Evolutionary conservation across 176 grass and related monocot species (phyloP).

Genomic region (Zoysia pacifica): DNA sequence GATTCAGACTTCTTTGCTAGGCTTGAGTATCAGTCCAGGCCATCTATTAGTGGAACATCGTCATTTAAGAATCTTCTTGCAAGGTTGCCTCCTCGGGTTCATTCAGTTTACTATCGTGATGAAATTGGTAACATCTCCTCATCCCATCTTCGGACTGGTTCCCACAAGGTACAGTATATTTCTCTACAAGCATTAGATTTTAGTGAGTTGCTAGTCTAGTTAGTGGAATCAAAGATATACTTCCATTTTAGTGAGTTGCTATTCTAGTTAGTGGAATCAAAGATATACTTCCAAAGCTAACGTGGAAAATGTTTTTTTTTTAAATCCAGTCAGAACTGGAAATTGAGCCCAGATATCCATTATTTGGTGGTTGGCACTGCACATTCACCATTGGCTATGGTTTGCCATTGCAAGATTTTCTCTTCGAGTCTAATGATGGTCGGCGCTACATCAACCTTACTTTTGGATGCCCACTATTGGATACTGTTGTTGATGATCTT

Average conservation of each 20-base stretch:
- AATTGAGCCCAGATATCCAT: slow-evolving; percentile 95
- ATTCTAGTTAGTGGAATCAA: slow-evolving; percentile 23
- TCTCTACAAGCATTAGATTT: slow-evolving; percentile 17
- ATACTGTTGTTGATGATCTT: slow-evolving; percentile 78
- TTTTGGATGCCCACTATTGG: slow-evolving; percentile 77
- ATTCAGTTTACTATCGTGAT: slow-evolving; percentile 97
- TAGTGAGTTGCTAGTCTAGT: slow-evolving; percentile 29
- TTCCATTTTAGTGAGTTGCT: slow-evolving; percentile 15
- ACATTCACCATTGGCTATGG: slow-evolving; percentile 92
- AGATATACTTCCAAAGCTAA: slow-evolving; percentile 33
- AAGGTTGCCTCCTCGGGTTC: slow-evolving; percentile 76
- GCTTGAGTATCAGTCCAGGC: slow-evolving; percentile 88
- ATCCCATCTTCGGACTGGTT: slow-evolving; percentile 84
- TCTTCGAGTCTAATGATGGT: slow-evolving; percentile 72
- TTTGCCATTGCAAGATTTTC: slow-evolving; percentile 89
- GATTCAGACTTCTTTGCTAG: slow-evolving; percentile 48
- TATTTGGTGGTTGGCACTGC: slow-evolving; percentile 98
- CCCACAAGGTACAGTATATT: slow-evolving; percentile 59
- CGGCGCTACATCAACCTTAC: slow-evolving; percentile 74
- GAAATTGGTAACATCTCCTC: slow-evolving; percentile 98
- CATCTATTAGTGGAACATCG: slow-evolving; percentile 68
- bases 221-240: slow-evolving; percentile 12
- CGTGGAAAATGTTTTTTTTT: not conserved
- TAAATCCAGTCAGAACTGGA: slow-evolving; percentile 79
- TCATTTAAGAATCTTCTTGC: slow-evolving; percentile 87